A percentile compares a stretch with the other conserved stretches of the same genome.
phyloP scores from a whole-genome alignment of 2,329 filamentous ascomycete genomes.

The Monascus ruber region DNA sequence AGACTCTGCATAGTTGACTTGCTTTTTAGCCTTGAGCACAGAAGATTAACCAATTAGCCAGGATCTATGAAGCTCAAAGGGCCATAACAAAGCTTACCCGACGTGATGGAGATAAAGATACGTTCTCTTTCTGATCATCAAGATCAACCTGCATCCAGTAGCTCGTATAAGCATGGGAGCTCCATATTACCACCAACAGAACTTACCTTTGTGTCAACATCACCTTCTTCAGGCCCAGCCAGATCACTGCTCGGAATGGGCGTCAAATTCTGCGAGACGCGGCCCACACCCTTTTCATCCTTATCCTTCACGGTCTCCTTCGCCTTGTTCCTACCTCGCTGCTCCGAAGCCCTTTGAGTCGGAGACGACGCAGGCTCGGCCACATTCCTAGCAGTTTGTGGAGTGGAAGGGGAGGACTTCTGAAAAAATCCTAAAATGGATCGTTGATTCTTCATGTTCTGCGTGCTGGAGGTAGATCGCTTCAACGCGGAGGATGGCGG shows the following conservation, averaged over 20 bases:
- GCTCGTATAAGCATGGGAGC: conserved; percentile 26
- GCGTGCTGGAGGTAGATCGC: conserved; percentile 29
- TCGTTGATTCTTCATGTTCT: conserved; percentile 49
- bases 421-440: conserved; percentile 74
- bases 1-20: conserved; percentile 68
- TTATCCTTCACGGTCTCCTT: conserved; percentile 36
- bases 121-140: conserved; percentile 26
- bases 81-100: conserved; percentile 46
- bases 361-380: conserved; percentile 27
- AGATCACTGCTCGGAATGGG: conserved; percentile 74
- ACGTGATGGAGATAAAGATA: conserved; percentile 62
- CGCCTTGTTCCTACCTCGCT: conserved; percentile 13
- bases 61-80: background rate
- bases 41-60: conserved; percentile 3
- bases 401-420: conserved; percentile 42
- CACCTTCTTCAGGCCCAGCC: conserved; percentile 56
- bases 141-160: conserved; percentile 31
- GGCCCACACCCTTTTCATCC: conserved; percentile 32
- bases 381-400: conserved; percentile 13
- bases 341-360: conserved; percentile 21
- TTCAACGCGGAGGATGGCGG: conserved; percentile 26
- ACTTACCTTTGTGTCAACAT: conserved; percentile 20
- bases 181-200: conserved; percentile 31
- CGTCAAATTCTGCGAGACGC: conserved; percentile 44
- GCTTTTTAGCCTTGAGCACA: conserved; percentile 43